Base-by-base conservation (phyloP, 2,329 filamentous ascomycete genomes). In the Chrysoporthe austroafricana region DNA sequence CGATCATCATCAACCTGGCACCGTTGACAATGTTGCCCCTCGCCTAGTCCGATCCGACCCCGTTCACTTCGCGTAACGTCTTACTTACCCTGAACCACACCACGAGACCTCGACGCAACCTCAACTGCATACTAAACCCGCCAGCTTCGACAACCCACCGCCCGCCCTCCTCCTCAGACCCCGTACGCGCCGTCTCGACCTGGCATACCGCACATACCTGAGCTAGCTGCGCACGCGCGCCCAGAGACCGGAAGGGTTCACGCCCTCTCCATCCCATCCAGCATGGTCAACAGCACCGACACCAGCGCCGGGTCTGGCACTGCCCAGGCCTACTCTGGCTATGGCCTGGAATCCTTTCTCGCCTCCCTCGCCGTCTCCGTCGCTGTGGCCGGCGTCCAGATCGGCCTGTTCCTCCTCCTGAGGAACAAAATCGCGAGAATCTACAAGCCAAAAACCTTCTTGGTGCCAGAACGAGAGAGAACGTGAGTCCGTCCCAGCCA, bases 391-490 rank as follows among this genome's bases (percentile, higher is more conserved):
- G 84, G 82, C 0, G 79, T 90, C 5, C 88, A 90, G 75, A 81
- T 93, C 46, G 74, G 90, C 13, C 74, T 91, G n/a, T 97, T 97
- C 76, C 77, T 93, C 7, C 73, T 96, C 1, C 81, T 97, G 54
- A 89, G 93, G 71, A 90, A 92, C 68, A 94, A 92, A 71, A 80
- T 97, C 46, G 89, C 89, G 2, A 86, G 93, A 70, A 96, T 97
- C 69, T 97, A 94, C 75, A 92, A 93, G 81, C 91, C 93, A 1
- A 90, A 93, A 77, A 95, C 93, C 4, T 97, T 93, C 73, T 86
- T 97, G 1, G 94, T 96, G 0, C 91, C 93, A 7, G 91, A 96
- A 79, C 88, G 91, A 75, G 92, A 97, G 80, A 88, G 93, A 73
- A 94, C 92, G 9, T 69, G 16, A 67, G 67, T 67, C 13, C 36